These are phyloP conservation scores for Acacia concinna DNA, from an alignment of 331 rosid species.

Conservation along the genomic window DNA sequence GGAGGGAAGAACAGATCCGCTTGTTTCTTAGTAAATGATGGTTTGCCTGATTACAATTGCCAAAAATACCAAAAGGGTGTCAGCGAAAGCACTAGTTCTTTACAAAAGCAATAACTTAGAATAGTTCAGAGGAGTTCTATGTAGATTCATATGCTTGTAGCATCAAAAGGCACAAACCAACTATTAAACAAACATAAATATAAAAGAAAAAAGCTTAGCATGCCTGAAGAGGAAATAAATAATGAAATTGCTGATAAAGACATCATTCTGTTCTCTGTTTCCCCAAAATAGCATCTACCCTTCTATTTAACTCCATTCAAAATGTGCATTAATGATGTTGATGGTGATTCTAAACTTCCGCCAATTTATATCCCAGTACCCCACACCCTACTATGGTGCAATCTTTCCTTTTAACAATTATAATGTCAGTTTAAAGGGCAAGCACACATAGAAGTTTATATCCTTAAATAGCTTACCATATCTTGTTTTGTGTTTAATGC, in stretches of 20 bases:
- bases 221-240: background rate
- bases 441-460: background rate
- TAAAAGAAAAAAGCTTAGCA: background rate
- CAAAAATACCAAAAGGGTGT: constrained; percentile 11
- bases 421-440: background rate
- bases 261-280: background rate
- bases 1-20: constrained; percentile 99
- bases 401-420: background rate
- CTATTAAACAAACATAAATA: background rate
- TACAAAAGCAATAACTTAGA: background rate
- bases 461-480: background rate
- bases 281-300: background rate
- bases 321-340: background rate
- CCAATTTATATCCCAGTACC: constrained; percentile 15
- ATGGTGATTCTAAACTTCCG: constrained; percentile 3
- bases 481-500: background rate
- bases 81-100: constrained; percentile 23
- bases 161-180: constrained; percentile 6
- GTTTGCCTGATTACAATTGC: constrained; percentile 65
- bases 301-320: background rate
- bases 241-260: background rate
- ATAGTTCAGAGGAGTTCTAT: background rate
- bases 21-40: constrained; percentile 91
- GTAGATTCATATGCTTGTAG: background rate
- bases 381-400: background rate